phyloP scores from a whole-genome alignment of 2,329 filamentous ascomycete species.

The Thielaviopsis cerberus region DNA sequence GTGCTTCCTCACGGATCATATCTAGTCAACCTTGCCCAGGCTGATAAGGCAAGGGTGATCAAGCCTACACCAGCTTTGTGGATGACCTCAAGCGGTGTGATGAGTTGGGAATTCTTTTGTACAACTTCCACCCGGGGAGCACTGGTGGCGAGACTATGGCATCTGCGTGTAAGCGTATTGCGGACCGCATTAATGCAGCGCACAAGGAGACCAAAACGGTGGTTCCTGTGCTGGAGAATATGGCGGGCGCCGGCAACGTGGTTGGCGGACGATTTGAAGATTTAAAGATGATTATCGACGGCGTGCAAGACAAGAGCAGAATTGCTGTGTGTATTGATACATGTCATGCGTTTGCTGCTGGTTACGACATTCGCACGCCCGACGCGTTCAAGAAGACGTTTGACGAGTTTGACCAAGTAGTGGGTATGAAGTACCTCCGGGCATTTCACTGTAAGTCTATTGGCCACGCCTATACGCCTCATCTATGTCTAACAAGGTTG shows the following conservation, averaged over 20 bases:
- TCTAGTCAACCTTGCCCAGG: slow-evolving; percentile 83
- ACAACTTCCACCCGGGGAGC: slow-evolving; percentile 94
- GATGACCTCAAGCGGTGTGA: slow-evolving; percentile 81
- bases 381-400: slow-evolving; percentile 57
- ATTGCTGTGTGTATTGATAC: slow-evolving; percentile 94
- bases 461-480: too few relatives aligned
- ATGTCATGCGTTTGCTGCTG: slow-evolving; percentile 86
- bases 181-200: slow-evolving; percentile 62
- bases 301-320: slow-evolving; percentile 61
- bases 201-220: slow-evolving; percentile 60
- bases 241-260: slow-evolving; percentile 79
- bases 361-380: slow-evolving; percentile 70
- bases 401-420: slow-evolving; percentile 52
- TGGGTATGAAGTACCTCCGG: slow-evolving; percentile 62
- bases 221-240: slow-evolving; percentile 78
- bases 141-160: slow-evolving; percentile 44
- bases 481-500: too few relatives aligned
- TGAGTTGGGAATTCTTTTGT: slow-evolving; percentile 67
- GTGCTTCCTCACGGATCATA: slow-evolving; percentile 89
- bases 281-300: slow-evolving; percentile 62
- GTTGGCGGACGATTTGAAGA: slow-evolving; percentile 77
- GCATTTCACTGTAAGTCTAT: slow-evolving; percentile 55
- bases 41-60: slow-evolving; percentile 60
- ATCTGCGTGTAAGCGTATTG: slow-evolving; percentile 61
- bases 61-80: slow-evolving; percentile 71